A percentile compares a stretch with the other conserved stretches of the same genome.
phyloP scores from a whole-genome alignment of 2,329 filamentous ascomycete species.

The Amphichorda felina region DNA sequence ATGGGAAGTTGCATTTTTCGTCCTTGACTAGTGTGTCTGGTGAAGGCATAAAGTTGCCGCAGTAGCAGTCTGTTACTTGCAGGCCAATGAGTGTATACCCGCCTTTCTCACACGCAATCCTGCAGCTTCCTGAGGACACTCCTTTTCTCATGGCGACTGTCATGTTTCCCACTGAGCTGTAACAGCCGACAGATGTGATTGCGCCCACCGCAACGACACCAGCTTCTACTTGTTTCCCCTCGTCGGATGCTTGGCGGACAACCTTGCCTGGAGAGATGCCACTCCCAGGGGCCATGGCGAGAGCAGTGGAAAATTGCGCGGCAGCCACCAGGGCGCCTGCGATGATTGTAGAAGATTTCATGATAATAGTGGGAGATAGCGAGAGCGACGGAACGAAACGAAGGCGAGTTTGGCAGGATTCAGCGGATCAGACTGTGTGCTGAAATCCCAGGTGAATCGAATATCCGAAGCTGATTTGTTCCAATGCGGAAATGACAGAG shows the following conservation, averaged over 20 bases:
- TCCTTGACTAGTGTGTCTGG: constrained; percentile 33
- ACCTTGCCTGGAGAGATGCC: constrained; percentile 2
- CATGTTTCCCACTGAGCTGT: constrained; percentile 27
- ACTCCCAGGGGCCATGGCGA: constrained; percentile 7
- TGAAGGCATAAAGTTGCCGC: constrained; percentile 58
- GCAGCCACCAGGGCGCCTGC: constrained; percentile 15
- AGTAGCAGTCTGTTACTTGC: constrained; percentile 52
- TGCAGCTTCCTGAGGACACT: constrained; percentile 29
- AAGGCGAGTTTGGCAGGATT: no score
- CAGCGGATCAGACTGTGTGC: background rate
- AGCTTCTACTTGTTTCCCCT: no score
- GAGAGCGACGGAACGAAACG: constrained; percentile 5
- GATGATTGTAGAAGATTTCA: constrained; percentile 18
- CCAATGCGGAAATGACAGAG: no score
- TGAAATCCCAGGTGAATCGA: background rate
- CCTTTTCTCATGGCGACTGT: constrained; percentile 8
- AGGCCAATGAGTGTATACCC: constrained; percentile 50
- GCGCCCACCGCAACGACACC: no score
- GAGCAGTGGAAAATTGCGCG: constrained; percentile 11
- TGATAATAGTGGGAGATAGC: constrained; percentile 11
- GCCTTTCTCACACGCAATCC: constrained; percentile 22
- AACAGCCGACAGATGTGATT: constrained; percentile 40
- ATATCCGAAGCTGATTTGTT: no score
- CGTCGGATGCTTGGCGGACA: no score
- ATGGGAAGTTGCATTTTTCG: constrained; percentile 50